phyloP scores from a whole-genome alignment of 2,329 filamentous ascomycete species.

The Diplodia scrobiculata region DNA sequence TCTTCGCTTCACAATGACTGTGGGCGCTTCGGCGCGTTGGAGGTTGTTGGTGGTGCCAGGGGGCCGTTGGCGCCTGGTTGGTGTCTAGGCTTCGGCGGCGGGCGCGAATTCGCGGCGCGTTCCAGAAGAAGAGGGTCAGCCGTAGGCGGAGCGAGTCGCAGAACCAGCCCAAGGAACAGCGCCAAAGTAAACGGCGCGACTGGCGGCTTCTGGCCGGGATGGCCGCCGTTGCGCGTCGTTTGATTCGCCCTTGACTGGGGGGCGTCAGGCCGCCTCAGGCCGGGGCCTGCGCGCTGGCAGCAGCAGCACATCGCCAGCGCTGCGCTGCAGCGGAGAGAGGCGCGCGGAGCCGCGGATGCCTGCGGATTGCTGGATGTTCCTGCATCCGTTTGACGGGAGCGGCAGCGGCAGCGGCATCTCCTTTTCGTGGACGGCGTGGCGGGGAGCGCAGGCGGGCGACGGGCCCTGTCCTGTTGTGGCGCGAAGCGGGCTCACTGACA shows the following conservation, averaged over 20 bases:
- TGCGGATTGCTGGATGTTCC: constrained; percentile 6
- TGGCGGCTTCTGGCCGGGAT: constrained; percentile 4
- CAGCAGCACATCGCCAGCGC: not conserved
- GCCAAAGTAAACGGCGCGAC: constrained; percentile 21
- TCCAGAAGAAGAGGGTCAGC: constrained; percentile 25
- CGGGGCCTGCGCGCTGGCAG: not conserved
- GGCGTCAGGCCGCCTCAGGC: constrained; percentile 16
- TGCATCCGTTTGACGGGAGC: constrained; percentile 2
- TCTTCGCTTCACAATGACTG: not conserved
- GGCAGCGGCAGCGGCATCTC: constrained; percentile 11
- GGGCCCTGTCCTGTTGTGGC: constrained; percentile 5
- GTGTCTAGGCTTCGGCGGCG: constrained; percentile 2
- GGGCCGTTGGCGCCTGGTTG: constrained; percentile 10
- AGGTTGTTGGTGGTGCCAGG: not conserved
- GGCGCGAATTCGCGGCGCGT: constrained; percentile 11
- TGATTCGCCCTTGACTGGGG: constrained; percentile 15
- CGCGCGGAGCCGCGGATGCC: not conserved
- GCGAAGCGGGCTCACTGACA: constrained; percentile 8
- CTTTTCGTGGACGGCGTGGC: constrained; percentile 14
- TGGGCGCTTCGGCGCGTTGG: constrained; percentile 1
- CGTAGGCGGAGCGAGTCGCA: constrained; percentile 14
- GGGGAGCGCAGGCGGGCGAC: constrained; percentile 11
- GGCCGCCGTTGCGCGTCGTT: constrained; percentile 24
- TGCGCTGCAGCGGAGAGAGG: not conserved
- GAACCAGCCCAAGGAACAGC: constrained; percentile 5